Conservation (phyloP, 2,329 filamentous ascomycete species). For the Monilinia polystroma region DNA sequence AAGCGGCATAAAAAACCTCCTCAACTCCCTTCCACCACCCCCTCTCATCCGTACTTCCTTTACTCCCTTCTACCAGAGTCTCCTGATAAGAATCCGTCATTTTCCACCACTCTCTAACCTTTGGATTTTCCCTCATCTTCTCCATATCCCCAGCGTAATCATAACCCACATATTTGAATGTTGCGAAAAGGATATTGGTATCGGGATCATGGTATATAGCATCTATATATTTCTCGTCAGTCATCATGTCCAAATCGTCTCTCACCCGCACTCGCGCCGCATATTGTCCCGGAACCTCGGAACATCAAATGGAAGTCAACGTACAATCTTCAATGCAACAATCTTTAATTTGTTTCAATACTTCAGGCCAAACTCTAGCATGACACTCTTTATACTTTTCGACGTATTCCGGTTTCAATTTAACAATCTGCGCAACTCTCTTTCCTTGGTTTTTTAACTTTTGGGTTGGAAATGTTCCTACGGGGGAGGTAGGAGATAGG, state of each 20-base stretch:
- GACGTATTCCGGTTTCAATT: constrained; percentile 64
- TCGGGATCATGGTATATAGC: constrained; percentile 69
- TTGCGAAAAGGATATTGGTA: constrained; percentile 66
- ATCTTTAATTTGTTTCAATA: constrained; percentile 71
- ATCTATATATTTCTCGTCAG: constrained; percentile 47
- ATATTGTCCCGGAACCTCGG: not conserved
- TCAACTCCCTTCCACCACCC: constrained; percentile 68
- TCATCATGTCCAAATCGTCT: not conserved
- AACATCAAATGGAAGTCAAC: constrained; percentile 32
- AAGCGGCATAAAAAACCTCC: constrained; percentile 65
- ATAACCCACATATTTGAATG: constrained; percentile 75
- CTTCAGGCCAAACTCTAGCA: constrained; percentile 73
- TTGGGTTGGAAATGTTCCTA: constrained; percentile 23
- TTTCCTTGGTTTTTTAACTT: constrained; percentile 45
- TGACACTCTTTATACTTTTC: constrained; percentile 73
- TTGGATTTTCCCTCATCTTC: constrained; percentile 68
- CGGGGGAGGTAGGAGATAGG: constrained; percentile 29
- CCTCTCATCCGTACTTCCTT: constrained; percentile 57
- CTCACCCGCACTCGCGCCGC: too few relatives aligned
- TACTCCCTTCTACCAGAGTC: constrained; percentile 58
- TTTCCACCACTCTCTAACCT: constrained; percentile 75
- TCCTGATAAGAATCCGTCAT: constrained; percentile 79
- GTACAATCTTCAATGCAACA: constrained; percentile 73
- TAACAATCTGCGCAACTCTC: constrained; percentile 70
- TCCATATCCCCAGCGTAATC: constrained; percentile 74